Percentiles rank a stretch among this genome's conserved stretches.
Evolutionary conservation across 2,329 filamentous ascomycete species (phyloP).

Genomic region (Curvularia spicifera): DNA sequence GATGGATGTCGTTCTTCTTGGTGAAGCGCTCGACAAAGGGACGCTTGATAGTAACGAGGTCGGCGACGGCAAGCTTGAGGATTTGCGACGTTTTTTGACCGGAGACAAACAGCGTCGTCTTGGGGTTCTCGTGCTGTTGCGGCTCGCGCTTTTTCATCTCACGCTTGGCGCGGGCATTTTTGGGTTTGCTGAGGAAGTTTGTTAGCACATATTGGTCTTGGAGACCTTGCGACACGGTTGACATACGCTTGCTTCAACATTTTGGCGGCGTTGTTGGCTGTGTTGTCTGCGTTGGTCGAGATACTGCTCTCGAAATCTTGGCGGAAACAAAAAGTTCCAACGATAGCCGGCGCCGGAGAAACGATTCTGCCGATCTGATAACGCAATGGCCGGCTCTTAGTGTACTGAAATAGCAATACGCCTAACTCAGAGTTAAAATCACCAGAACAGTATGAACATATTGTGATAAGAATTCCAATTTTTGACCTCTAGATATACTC

Average conservation of each 20-base stretch:
- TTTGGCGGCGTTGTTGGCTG: constrained; percentile 18
- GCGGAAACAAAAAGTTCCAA: constrained; percentile 23
- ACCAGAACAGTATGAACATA: too few relatives aligned
- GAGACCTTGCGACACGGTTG: background rate
- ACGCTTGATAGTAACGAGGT: constrained; percentile 83
- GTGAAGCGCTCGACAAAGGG: constrained; percentile 88
- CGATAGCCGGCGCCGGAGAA: constrained; percentile 16
- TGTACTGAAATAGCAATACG: too few relatives aligned
- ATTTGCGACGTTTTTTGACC: constrained; percentile 85
- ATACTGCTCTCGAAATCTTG: constrained; percentile 31
- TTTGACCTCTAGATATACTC: too few relatives aligned
- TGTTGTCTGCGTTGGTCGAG: constrained; percentile 4
- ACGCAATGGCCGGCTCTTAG: constrained; percentile 6
- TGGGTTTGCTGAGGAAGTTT: constrained; percentile 63
- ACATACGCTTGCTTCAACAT: constrained; percentile 46
- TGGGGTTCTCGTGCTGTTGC: constrained; percentile 87
- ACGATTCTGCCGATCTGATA: constrained; percentile 23
- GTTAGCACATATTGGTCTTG: background rate
- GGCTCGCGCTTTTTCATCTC: constrained; percentile 92
- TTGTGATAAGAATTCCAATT: too few relatives aligned
- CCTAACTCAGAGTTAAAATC: too few relatives aligned
- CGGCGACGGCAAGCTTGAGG: constrained; percentile 81
- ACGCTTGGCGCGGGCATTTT: constrained; percentile 89
- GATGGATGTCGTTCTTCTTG: constrained; percentile 96
- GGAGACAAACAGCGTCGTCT: constrained; percentile 86